Base-by-base conservation (phyloP, 805 yeast species). In the Starmerella scarabaei region DNA sequence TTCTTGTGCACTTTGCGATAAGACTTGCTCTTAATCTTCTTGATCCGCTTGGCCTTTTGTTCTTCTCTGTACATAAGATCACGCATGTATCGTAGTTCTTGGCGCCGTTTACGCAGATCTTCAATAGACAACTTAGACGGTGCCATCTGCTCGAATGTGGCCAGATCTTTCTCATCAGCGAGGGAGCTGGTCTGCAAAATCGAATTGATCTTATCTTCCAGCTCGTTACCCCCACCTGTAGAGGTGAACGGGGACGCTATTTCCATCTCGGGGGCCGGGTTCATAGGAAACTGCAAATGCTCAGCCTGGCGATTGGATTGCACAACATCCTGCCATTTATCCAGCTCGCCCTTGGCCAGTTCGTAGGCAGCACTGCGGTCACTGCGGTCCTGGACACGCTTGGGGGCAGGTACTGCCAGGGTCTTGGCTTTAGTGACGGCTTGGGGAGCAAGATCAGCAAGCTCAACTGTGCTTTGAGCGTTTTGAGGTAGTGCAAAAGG, bases 11-110 rank as follows among this genome's bases (percentile, higher is more conserved):
- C 79, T 57, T 80, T 79, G 53, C 82, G 81, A 61, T 77, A 91
- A 1, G 84, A 71, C 61, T 88, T 91, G 29, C 95, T 84, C 60
- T 91, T 91, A 60, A 91, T 91, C 64, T 88, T 91, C 66, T 88
- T 88, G 54, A 91, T 69, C 52, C 98, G 72, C 60, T 74, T 85
- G 8, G 97, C 86, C 54, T 82, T 78, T 55, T 77, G 73, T 64
- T 88, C 96, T 53, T 88, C 96, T 53, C 97, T 71, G 65, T 85
- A 91, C 94, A 88, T 83, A 47, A 88, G 71, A 57, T 91, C 98
- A 48, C 98, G 72, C 95, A 85, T 84, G 54, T 80, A 62, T 51
- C 97, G 72, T 51, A 88, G 68, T 61, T 88, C 94, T 43, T 74
- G 72, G 6, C 91, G 78, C 44, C 93, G 70, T 56, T 76, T 74